Evolutionary conservation across 306 rosid species (phyloP), one percentile per base, ranked within the genome.

Genomic region (Fragaria nilgerrensis): DNA sequence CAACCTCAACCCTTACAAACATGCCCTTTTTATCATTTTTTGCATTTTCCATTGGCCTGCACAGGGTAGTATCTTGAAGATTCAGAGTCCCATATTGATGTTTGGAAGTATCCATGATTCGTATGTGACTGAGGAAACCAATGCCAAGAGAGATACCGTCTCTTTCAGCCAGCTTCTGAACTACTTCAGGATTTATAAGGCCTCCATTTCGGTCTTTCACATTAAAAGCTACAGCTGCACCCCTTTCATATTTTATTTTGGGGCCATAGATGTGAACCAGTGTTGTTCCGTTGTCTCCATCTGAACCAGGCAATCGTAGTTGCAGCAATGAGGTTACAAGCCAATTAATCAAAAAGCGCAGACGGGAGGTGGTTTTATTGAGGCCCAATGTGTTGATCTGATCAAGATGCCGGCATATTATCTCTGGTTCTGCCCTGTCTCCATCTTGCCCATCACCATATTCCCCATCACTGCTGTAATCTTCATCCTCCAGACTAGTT

Each of bases 141-240:
- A 94, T 74, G 10, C 98, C 97, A 39, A 94, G 89, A 56, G 92
- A 90, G 47, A 94, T 89, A 37, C 96, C 95, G 73, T 94, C 95
- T 78, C 84, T 88, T 68, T 94, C 98, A 69, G 98, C 98, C 55
- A 94, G 87, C 88, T 90, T 92, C 85, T 89, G 94, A 75, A 94
- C 98, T 70, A 87, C 82, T 81, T 94, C 98, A 36, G 98, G 98
- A 79, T 84, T 85, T 79, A 94, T 87, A 39, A 90, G 84, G 56
- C 89, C 96, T 78, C 87, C 74, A 52, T 82, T 88, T 82, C 78
- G 78, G 84, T 88, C 93, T 80, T 88, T 90, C 68, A 94, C 78
- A 68, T 94, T 94, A 88, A 94, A 94, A 65, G 98, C 98, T 72
- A 94, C 93, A 25, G 98, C 95, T n/a, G 97, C 97, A 71, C 98